These are phyloP conservation scores for Candida freyschussii DNA, from an alignment of 1,139 yeast species.

Conservation along the genomic window DNA sequence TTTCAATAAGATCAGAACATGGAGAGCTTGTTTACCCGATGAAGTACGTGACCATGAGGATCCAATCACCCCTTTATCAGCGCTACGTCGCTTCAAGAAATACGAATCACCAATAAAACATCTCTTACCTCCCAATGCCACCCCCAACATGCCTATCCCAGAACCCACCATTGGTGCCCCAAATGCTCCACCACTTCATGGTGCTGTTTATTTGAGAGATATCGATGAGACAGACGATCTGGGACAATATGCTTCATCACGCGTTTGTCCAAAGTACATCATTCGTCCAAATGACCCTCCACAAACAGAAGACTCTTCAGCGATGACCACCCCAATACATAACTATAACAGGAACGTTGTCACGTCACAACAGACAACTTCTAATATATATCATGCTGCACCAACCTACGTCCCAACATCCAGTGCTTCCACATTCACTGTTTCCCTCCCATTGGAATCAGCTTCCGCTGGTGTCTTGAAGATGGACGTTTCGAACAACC, in stretches of 20 bases:
- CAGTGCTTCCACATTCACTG: slow-evolving; percentile 23
- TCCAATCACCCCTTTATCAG: slow-evolving; percentile 61
- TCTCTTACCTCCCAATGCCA: slow-evolving; percentile 68
- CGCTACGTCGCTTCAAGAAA: slow-evolving; percentile 60
- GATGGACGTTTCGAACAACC: slow-evolving; percentile 27
- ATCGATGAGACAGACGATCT: slow-evolving; percentile 72
- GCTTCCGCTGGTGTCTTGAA: slow-evolving; percentile 25
- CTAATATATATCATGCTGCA: slow-evolving; percentile 22
- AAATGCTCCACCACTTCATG: slow-evolving; percentile 88
- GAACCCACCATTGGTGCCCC: slow-evolving; percentile 76
- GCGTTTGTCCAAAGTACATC: slow-evolving; percentile 60
- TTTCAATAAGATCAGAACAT: slow-evolving; percentile 91
- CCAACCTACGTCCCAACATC: slow-evolving; percentile 24
- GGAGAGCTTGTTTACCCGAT: slow-evolving; percentile 98
- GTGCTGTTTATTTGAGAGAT: slow-evolving; percentile 80
- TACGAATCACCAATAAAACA: slow-evolving; percentile 81
- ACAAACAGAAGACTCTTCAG: slow-evolving; percentile 7
- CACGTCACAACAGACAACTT: slow-evolving; percentile 11
- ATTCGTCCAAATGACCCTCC: slow-evolving; percentile 37
- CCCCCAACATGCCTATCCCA: slow-evolving; percentile 69
- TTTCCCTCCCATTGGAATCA: slow-evolving; percentile 18
- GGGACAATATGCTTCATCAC: slow-evolving; percentile 62
- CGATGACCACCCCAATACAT: slow-evolving; percentile 19
- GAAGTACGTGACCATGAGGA: slow-evolving; percentile 86
- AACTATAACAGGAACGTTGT: slow-evolving; percentile 22